Base-by-base conservation (phyloP, 2,329 filamentous ascomycete species). In the Juglanconis sp. region DNA sequence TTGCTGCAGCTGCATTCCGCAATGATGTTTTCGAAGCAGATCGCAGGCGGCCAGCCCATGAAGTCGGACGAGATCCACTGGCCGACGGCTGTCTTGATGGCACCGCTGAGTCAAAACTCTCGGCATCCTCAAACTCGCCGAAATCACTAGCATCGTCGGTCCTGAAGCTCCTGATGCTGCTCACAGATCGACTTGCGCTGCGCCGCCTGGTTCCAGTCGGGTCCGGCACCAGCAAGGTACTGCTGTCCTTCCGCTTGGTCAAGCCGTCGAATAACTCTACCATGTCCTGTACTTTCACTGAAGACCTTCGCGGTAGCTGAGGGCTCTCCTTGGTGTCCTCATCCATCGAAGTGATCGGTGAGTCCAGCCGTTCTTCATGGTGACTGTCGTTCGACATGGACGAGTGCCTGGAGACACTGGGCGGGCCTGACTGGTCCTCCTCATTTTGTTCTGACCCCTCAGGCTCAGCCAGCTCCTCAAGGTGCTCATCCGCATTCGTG, bases 191-290 rank as follows among this genome's bases (percentile, higher is more conserved):
- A 44, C 63, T 46, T 50, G 50, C 49, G 52, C 58, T 63, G 34
- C 58, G 58, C 38, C 49, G 47, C 13, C 61, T 54, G 15, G 53
- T 40, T 10, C 55, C 47, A 5, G 38, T 11, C 24, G 35, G 24
- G 11, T 46, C 15, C 10, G 61, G 61, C 15, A 61, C 61, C 7
- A 59, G 30, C 13, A 63, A 55, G 9, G 47, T 50, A 31, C 32
- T 38, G 8, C 51, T 59, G 40, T 61, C 38, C 7, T 42, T 47
- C 4, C 13, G 63, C 59, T 69, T 70, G 31, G 70, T 66, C 24
- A 83, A 73, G 3, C 76, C 78, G 61, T 86, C 80, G 53, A 76
- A 82, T 71, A 79, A 76, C 30, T 75, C 75, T 36, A 83, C 81
- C 31, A 84, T 70, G 52, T 79, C 77, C 57, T 80, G 79, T 2